These are phyloP conservation scores for Acacia confusa DNA, from an alignment of 306 rosid genomes.

Conservation along the genomic window DNA sequence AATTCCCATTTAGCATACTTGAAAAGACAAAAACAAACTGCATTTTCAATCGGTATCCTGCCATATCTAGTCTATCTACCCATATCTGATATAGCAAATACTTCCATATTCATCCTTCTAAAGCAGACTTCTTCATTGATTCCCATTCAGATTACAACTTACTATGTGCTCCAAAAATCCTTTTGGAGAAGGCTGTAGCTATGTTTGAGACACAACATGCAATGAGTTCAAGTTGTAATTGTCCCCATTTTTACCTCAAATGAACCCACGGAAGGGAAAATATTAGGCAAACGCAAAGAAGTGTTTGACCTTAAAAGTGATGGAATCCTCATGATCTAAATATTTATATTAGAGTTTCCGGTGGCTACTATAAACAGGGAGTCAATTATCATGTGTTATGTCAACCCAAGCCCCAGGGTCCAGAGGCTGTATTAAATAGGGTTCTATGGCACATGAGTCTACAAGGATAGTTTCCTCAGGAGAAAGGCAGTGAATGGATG, in stretches of 20 bases:
- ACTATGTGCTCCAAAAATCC: slow-evolving; percentile 7
- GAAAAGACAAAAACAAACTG: neutral
- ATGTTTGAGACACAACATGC: neutral
- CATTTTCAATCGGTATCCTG: neutral
- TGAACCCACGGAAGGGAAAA: neutral
- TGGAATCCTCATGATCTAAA: slow-evolving; percentile 10
- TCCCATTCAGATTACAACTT: slow-evolving; percentile 12
- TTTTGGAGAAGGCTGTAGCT: neutral
- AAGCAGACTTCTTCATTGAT: neutral
- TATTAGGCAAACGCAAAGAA: neutral
- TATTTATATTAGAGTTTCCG: neutral
- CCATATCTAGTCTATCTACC: neutral
- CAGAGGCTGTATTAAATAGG: neutral
- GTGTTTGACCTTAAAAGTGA: neutral
- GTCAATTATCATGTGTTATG: neutral
- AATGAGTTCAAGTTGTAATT: neutral
- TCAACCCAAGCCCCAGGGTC: neutral
- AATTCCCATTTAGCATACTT: neutral
- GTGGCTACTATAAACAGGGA: neutral
- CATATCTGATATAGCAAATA: neutral
- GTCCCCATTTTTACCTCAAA: slow-evolving; percentile 9
- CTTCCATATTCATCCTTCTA: slow-evolving; percentile 4
- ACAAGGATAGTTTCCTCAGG: slow-evolving; percentile 11
- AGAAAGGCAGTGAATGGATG: neutral
- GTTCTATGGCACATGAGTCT: neutral